Conservation (phyloP, 2,329 filamentous ascomycete genomes). For the Escovopsis sp. region DNA sequence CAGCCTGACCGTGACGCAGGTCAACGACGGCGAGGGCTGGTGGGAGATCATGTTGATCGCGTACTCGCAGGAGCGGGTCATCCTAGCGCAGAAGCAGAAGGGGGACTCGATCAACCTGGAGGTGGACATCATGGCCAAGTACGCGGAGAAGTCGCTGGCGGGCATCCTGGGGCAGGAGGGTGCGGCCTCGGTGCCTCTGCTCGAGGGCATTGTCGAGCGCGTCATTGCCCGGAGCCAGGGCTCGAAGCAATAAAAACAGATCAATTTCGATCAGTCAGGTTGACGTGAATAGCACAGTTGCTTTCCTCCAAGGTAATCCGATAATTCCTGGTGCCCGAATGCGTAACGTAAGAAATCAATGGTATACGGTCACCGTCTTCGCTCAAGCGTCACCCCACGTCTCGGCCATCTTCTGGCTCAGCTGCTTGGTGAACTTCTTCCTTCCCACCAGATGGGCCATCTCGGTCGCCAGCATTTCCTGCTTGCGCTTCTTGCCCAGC, state of each 20-base stretch:
- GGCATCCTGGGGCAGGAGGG: slow-evolving; percentile 46
- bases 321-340: neutral
- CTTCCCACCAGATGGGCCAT: slow-evolving; percentile 46
- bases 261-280: neutral
- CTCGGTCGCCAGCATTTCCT: slow-evolving; percentile 42
- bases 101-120: slow-evolving; percentile 84
- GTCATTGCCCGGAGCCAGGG: slow-evolving; percentile 53
- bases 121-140: slow-evolving; percentile 78
- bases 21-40: slow-evolving; percentile 64
- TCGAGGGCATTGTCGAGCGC: slow-evolving; percentile 60
- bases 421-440: slow-evolving; percentile 50
- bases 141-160: slow-evolving; percentile 77
- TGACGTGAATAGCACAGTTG: neutral
- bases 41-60: slow-evolving; percentile 97
- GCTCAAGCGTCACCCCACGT: slow-evolving; percentile 48
- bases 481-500: slow-evolving; percentile 39
- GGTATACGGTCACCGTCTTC: neutral
- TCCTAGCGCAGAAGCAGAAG: slow-evolving; percentile 61
- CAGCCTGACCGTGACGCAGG: slow-evolving; percentile 79
- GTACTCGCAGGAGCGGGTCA: slow-evolving; percentile 88
- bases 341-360: neutral
- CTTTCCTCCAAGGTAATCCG: neutral
- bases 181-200: slow-evolving; percentile 36
- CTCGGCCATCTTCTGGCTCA: slow-evolving; percentile 58
- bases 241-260: slow-evolving; percentile 8